Conservation (phyloP, 2,329 filamentous ascomycete species). For the Beauveria bassiana region DNA sequence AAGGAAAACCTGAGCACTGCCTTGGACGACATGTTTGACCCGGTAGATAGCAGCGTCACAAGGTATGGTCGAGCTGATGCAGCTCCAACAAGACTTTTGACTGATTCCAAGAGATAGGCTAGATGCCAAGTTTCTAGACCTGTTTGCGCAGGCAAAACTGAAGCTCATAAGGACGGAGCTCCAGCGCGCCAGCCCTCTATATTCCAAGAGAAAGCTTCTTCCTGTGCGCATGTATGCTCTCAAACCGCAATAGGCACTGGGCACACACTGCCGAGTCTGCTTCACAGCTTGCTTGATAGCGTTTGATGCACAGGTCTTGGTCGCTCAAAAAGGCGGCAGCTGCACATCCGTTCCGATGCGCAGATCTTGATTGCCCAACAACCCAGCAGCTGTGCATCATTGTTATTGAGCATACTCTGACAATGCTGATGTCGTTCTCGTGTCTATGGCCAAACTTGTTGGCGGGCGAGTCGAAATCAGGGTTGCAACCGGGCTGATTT, state of each 20-base stretch:
- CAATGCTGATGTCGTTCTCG: background rate
- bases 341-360: background rate
- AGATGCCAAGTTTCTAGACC: slow-evolving; percentile 59
- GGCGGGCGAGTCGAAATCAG: background rate
- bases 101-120: slow-evolving; percentile 36
- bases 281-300: background rate
- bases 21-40: slow-evolving; percentile 63
- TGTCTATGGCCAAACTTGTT: no score
- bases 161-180: slow-evolving; percentile 60
- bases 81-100: background rate
- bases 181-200: slow-evolving; percentile 61
- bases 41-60: slow-evolving; percentile 69
- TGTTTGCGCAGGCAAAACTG: slow-evolving; percentile 65
- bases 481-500: no score
- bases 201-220: slow-evolving; percentile 43
- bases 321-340: background rate
- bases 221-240: slow-evolving; percentile 76
- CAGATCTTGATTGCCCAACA: background rate
- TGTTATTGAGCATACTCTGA: background rate
- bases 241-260: slow-evolving; percentile 23
- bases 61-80: slow-evolving; percentile 31
- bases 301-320: no score
- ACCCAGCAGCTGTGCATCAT: background rate
- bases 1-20: slow-evolving; percentile 63
- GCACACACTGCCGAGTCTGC: background rate